Conservation (phyloP, 179 eudicot species). For the Silene coronaria region DNA sequence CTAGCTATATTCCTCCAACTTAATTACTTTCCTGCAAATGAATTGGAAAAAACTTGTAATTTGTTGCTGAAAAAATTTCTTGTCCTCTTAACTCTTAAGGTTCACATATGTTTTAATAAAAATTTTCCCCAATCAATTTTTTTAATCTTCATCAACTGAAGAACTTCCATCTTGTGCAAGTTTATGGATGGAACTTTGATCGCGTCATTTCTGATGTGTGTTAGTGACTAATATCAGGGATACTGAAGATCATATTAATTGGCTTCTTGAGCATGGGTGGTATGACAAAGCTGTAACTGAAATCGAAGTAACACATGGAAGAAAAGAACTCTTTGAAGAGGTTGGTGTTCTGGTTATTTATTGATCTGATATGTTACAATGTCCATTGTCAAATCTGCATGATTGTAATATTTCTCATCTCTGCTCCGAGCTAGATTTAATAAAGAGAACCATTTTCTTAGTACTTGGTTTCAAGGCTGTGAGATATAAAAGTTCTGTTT, state of each 20-base stretch:
- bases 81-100: too few species aligned
- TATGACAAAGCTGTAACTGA: conserved; percentile 95
- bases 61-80: too few species aligned
- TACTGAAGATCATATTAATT: conserved; percentile 92
- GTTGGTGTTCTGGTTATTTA: conserved; percentile 31
- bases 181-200: conserved; percentile 5
- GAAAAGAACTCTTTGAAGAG: conserved; percentile 86
- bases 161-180: not conserved
- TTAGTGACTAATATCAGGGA: conserved; percentile 48
- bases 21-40: too few species aligned
- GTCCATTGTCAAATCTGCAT: not conserved
- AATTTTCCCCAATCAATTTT: not conserved
- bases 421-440: not conserved
- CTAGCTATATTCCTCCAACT: too few species aligned
- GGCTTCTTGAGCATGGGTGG: conserved; percentile 96
- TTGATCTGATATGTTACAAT: not conserved
- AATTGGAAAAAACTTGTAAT: too few species aligned
- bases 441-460: not conserved
- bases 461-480: not conserved
- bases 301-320: conserved; percentile 89
- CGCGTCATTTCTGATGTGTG: conserved; percentile 13
- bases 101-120: not conserved
- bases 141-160: not conserved
- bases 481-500: not conserved
- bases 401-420: not conserved